A percentile compares a stretch with the other conserved stretches of the same genome.
Evolutionary conservation across 1,284 basidiomycete species (phyloP).

Genomic region (Fomitopsis schrenkii): DNA sequence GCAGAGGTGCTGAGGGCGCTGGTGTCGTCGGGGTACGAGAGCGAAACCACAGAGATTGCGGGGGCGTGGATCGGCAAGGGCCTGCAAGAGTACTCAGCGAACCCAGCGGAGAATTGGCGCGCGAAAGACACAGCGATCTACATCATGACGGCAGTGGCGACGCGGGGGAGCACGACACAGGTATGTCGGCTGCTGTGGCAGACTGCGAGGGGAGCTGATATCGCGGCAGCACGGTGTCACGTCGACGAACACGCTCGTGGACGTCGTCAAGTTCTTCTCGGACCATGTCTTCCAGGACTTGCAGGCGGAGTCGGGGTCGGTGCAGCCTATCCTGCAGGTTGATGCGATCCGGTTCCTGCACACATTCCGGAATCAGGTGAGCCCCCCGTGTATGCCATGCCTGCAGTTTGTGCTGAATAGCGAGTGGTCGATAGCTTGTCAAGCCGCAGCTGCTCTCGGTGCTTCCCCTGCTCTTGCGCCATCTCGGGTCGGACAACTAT

Average conservation of each 20-base stretch:
- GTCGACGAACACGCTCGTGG: conserved; percentile 87
- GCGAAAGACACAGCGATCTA: conserved; percentile 97
- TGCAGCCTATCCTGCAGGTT: conserved; percentile 91
- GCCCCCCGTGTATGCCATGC: neutral
- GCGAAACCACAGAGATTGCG: conserved; percentile 83
- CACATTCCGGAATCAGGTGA: conserved; percentile 92
- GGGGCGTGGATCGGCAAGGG: conserved; percentile 80
- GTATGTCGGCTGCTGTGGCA: conserved; percentile 34
- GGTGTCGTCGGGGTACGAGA: conserved; percentile 74
- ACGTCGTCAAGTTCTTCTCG: conserved; percentile 95
- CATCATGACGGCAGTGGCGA: conserved; percentile 88
- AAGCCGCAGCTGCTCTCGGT: conserved; percentile 94
- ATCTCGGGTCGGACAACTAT: conserved; percentile 79
- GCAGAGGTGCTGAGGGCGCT: conserved; percentile 90
- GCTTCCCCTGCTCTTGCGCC: conserved; percentile 83
- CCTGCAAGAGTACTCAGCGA: conserved; percentile 59
- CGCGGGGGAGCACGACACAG: conserved; percentile 80
- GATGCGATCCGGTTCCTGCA: conserved; percentile 94
- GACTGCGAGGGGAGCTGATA: too few relatives aligned
- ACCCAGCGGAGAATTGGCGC: conserved; percentile 80
- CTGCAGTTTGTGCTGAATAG: neutral
- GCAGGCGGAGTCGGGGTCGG: conserved; percentile 62
- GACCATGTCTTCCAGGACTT: conserved; percentile 89
- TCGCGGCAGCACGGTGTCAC: conserved; percentile 79
- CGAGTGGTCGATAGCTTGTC: conserved; percentile 58